A percentile compares a stretch with the other conserved stretches of the same genome.
phyloP scores from a whole-genome alignment of 495 filamentous ascomycete species.

The Patellaria atrata region DNA sequence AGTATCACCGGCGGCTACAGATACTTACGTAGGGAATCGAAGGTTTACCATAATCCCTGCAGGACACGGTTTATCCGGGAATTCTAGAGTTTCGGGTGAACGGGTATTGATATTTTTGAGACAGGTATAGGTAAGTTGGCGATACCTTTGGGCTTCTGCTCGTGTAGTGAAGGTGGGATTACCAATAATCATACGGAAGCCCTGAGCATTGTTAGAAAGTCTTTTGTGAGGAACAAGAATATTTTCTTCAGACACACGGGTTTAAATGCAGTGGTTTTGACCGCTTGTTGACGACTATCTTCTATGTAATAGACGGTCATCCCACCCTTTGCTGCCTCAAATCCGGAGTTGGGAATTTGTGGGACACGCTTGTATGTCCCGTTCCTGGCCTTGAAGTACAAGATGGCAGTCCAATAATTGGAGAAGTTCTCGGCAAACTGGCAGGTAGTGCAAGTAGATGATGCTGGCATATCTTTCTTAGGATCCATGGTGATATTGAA shows the following conservation, averaged over 20 bases:
- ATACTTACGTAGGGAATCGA: constrained; percentile 14
- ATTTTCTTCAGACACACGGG: constrained; percentile 3
- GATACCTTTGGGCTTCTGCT: constrained; percentile 8
- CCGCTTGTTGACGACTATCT: background rate
- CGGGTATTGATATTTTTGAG: constrained; percentile 11
- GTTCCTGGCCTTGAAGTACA: constrained; percentile 15
- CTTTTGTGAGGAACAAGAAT: background rate
- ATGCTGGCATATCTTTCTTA: constrained; percentile 9
- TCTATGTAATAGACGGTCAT: constrained; percentile 17
- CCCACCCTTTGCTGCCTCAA: constrained; percentile 7
- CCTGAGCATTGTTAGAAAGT: constrained; percentile 3
- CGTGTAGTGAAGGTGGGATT: constrained; percentile 3
- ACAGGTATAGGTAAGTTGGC: constrained; percentile 15
- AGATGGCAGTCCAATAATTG: constrained; percentile 17
- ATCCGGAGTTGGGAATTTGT: constrained; percentile 4
- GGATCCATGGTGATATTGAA: constrained; percentile 14
- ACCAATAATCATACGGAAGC: constrained; percentile 15
- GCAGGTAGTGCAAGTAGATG: constrained; percentile 16
- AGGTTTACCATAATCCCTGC: constrained; percentile 12
- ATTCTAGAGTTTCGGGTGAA: constrained; percentile 7
- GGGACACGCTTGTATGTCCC: constrained; percentile 17
- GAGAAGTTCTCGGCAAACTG: constrained; percentile 15
- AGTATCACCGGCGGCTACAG: too few species aligned
- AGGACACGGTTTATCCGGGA: constrained; percentile 7
- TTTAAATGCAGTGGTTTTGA: constrained; percentile 13